phyloP scores from a whole-genome alignment of 352 stramenopile genomes.

The Elongisporangium anandrum region DNA sequence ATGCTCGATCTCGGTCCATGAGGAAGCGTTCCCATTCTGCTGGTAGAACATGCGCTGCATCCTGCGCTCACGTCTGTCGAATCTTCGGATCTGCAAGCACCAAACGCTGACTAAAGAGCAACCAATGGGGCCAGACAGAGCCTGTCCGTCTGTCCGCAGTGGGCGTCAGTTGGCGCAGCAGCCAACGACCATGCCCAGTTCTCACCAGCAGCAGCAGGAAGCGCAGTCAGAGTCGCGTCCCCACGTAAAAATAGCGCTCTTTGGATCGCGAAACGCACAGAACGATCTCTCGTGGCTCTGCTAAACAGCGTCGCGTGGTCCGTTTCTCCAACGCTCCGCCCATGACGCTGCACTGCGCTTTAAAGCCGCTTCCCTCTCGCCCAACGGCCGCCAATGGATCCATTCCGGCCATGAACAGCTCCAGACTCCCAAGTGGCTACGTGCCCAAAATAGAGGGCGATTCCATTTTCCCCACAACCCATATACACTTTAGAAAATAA shows the following conservation, averaged over 20 bases:
- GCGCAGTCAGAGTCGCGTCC: background rate
- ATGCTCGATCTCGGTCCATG: constrained; percentile 25
- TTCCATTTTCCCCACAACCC: background rate
- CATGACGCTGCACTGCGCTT: background rate
- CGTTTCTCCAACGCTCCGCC: background rate
- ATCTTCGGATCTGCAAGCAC: background rate
- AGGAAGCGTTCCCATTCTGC: background rate
- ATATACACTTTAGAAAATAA: background rate
- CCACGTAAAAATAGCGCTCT: background rate
- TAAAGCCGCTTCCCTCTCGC: background rate
- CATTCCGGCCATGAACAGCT: too few relatives aligned
- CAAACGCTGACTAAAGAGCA: background rate
- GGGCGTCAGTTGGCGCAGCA: background rate
- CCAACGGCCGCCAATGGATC: background rate
- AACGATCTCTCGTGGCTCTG: background rate
- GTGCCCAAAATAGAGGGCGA: background rate
- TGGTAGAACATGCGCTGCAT: background rate
- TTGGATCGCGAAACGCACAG: background rate
- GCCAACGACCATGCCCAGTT: background rate
- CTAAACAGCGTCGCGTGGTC: background rate
- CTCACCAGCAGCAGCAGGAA: background rate
- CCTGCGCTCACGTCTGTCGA: background rate
- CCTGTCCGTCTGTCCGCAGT: background rate
- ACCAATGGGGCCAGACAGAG: background rate
- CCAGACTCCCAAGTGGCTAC: background rate